Conservation (phyloP, 1,284 basidiomycete genomes). For the Cutaneotrichosporon cyanovorans region DNA sequence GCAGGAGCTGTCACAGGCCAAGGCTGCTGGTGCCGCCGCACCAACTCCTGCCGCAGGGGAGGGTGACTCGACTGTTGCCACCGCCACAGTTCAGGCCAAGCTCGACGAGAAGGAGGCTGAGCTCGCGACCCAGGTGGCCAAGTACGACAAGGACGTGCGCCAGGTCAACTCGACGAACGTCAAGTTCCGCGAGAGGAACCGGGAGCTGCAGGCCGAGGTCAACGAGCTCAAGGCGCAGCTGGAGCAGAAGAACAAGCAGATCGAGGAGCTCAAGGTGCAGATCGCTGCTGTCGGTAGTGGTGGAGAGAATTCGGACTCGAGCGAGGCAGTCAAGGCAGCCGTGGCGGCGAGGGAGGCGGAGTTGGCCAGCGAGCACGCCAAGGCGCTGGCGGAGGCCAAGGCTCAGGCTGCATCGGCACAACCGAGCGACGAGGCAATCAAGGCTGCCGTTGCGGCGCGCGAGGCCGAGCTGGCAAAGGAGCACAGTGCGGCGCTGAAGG, state of each 20-base stretch:
- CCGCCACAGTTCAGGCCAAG: background rate
- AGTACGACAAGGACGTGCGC: constrained; percentile 33
- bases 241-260: constrained; percentile 23
- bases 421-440: constrained; percentile 21
- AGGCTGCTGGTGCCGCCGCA: constrained; percentile 13
- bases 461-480: constrained; percentile 32
- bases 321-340: constrained; percentile 14
- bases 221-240: constrained; percentile 20
- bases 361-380: constrained; percentile 21
- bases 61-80: constrained; percentile 18
- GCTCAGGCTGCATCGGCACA: constrained; percentile 4
- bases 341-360: constrained; percentile 24
- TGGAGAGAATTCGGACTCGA: constrained; percentile 1
- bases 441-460: constrained; percentile 31
- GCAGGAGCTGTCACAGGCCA: constrained; percentile 34
- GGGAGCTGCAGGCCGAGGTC: constrained; percentile 26
- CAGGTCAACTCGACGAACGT: constrained; percentile 17
- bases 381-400: constrained; percentile 13
- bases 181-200: constrained; percentile 14
- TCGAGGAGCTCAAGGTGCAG: constrained; percentile 26
- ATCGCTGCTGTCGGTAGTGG: constrained; percentile 18
- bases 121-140: constrained; percentile 33
- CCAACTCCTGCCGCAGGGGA: background rate
- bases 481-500: constrained; percentile 17
- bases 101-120: constrained; percentile 6